These are phyloP conservation scores for Aspergillus taichungensis DNA, from an alignment of 495 filamentous ascomycete genomes.

Conservation along the genomic window DNA sequence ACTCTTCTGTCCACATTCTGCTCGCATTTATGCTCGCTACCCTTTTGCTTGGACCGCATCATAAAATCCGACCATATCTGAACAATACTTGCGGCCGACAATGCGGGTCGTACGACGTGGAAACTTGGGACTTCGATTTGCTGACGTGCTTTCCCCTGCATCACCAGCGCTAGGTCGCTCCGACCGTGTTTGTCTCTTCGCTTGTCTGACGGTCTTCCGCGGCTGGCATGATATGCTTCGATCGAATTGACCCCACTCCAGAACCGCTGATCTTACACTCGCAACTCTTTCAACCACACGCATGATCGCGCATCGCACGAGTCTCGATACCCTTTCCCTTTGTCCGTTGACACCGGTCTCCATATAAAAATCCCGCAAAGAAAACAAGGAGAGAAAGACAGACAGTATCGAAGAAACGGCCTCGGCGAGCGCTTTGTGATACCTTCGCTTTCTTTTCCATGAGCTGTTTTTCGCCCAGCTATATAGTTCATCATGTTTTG, in stretches of 20 bases:
- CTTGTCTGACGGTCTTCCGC: constrained; percentile 3
- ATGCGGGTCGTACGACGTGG: not conserved
- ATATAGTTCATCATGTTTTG: constrained; percentile 81
- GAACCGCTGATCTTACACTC: constrained; percentile 4
- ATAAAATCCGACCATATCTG: too few relatives aligned
- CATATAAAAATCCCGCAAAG: constrained; percentile 23
- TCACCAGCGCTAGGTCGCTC: constrained; percentile 29
- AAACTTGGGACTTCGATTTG: constrained; percentile 7
- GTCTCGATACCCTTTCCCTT: constrained; percentile 1
- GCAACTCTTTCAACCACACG: not conserved
- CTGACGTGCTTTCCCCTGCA: constrained; percentile 14
- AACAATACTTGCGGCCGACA: too few relatives aligned
- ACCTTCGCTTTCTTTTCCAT: constrained; percentile 23
- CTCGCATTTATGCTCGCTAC: too few relatives aligned
- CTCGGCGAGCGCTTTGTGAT: constrained; percentile 16
- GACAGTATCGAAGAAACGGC: not conserved
- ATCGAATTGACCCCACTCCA: constrained; percentile 2
- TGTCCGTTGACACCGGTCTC: not conserved
- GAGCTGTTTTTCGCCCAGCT: constrained; percentile 27
- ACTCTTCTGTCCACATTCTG: too few relatives aligned
- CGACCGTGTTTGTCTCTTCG: constrained; percentile 11
- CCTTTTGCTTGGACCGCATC: too few relatives aligned
- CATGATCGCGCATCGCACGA: constrained; percentile 7
- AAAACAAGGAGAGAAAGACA: too few relatives aligned
- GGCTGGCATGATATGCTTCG: constrained; percentile 5